Evolutionary conservation across 2,329 filamentous ascomycete genomes (phyloP), one percentile per base, ranked within the genome.

Genomic region (Exserohilum rostratum): DNA sequence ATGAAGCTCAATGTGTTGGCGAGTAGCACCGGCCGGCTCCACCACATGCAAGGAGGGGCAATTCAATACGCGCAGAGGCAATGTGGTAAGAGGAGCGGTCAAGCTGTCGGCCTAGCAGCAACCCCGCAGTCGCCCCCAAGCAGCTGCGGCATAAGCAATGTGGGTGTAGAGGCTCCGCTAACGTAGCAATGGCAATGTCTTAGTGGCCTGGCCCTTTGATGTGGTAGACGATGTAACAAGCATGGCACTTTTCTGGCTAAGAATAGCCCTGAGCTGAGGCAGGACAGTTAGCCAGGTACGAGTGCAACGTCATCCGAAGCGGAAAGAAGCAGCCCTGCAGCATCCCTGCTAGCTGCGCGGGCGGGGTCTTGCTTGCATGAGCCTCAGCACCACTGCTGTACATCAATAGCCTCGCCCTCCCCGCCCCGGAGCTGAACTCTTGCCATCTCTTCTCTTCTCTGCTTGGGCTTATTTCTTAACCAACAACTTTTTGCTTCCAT

Each of bases 261-360:
- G 34, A 46, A 47, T 43, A 46, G 50, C 37, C 25, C 20, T 15
- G 17, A 48, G 48, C 25, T 27, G 48, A 29, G 6, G 17, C 12
- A 12, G 30, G 22, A 15, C 22, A 29, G 56, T 50, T 50, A 56
- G 49, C 46, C 60, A 63, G 60, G 60, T 49, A 63, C 60, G 34
- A 48, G 53, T 60, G 60, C 57, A 61, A 64, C 58, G 61, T 60
- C 46, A 48, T 59, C 53, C 27, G 39, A 65, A 60, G 47, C 40
- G 57, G 65, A 35, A 62, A 61, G 55, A 61, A 56, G 40, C 54
- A 60, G 60, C 58, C 63, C 60, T 68, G 65, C 55, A 44, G 9
- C 17, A 61, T 52, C 56, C 57, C 53, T 55, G 56, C 53, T 64
- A 64, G 65, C 55, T 33, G 42, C 11, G 43, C 38, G 3, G 29